phyloP scores from a whole-genome alignment of 129 eudicot species.

The Pittosporum tobira region DNA sequence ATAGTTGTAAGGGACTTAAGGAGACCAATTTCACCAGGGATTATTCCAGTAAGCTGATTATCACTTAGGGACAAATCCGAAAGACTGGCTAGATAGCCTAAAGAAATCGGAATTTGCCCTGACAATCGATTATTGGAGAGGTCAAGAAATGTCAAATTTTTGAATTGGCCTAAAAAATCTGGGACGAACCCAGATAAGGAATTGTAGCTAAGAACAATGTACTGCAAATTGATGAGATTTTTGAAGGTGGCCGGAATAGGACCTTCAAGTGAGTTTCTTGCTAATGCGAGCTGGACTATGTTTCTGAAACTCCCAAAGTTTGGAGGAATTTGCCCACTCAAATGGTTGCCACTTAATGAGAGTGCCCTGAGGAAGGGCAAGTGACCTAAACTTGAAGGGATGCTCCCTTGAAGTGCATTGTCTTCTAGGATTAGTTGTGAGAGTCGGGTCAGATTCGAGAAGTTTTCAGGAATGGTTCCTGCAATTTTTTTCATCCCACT shows the following conservation, averaged over 20 bases:
- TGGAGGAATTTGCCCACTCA: conserved; percentile 59
- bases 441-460: conserved; percentile 42
- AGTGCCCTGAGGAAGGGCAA: conserved; percentile 44
- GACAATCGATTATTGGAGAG: conserved; percentile 51
- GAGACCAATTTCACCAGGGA: conserved; percentile 43
- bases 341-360: conserved; percentile 49
- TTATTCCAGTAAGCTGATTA: conserved; percentile 51
- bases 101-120: conserved; percentile 57
- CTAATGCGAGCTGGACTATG: conserved; percentile 56
- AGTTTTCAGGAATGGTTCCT: conserved; percentile 54
- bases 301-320: conserved; percentile 36
- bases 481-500: conserved; percentile 73
- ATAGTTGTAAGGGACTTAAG: conserved; percentile 59
- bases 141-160: conserved; percentile 49
- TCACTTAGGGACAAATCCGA: conserved; percentile 58
- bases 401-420: conserved; percentile 48
- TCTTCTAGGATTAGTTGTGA: conserved; percentile 70
- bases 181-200: conserved; percentile 54
- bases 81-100: conserved; percentile 42
- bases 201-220: conserved; percentile 72
- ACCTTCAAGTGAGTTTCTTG: conserved; percentile 50
- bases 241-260: conserved; percentile 32
- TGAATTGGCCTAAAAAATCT: conserved; percentile 37
- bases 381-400: conserved; percentile 54
- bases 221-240: conserved; percentile 34